These are phyloP conservation scores for Sugiyamaella castrensis DNA, from an alignment of 1,139 yeast species.

Conservation along the genomic window DNA sequence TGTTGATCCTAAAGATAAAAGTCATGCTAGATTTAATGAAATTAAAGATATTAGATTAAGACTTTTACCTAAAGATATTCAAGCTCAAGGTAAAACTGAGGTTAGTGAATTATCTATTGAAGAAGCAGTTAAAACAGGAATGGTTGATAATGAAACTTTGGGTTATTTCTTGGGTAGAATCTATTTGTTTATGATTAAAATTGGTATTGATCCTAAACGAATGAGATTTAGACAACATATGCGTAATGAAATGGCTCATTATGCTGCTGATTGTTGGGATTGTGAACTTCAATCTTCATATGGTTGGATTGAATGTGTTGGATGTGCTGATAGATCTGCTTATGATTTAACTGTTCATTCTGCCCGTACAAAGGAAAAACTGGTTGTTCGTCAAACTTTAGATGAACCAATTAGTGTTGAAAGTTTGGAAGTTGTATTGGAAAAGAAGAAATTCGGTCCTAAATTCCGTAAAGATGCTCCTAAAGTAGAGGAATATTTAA, in stretches of 20 bases:
- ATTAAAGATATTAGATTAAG: conserved; percentile 69
- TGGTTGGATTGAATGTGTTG: conserved; percentile 99
- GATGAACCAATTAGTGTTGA: conserved; percentile 82
- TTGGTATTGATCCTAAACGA: conserved; percentile 83
- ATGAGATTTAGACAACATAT: conserved; percentile 98
- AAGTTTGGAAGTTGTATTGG: conserved; percentile 75
- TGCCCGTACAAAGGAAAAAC: conserved; percentile 89
- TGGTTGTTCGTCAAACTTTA: conserved; percentile 88
- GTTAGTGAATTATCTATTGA: conserved; percentile 68
- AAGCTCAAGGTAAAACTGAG: conserved; percentile 77
- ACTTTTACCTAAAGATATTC: conserved; percentile 82
- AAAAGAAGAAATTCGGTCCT: conserved; percentile 96
- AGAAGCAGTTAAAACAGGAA: conserved; percentile 80
- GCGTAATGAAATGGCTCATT: conserved; percentile 99
- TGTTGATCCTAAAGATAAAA: conserved; percentile 88
- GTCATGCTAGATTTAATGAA: conserved; percentile 74
- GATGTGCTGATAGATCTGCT: conserved; percentile 99
- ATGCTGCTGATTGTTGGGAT: conserved; percentile 99
- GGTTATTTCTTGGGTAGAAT: conserved; percentile 97
- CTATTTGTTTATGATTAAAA: conserved; percentile 73
- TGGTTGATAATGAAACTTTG: conserved; percentile 94
- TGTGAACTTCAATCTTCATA: conserved; percentile 94
- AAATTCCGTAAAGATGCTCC: conserved; percentile 96
- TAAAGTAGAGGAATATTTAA: conserved; percentile 77
- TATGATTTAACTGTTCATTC: conserved; percentile 95